Base-by-base conservation (phyloP, 2,329 filamentous ascomycete species). In the Alternaria gaisen region DNA sequence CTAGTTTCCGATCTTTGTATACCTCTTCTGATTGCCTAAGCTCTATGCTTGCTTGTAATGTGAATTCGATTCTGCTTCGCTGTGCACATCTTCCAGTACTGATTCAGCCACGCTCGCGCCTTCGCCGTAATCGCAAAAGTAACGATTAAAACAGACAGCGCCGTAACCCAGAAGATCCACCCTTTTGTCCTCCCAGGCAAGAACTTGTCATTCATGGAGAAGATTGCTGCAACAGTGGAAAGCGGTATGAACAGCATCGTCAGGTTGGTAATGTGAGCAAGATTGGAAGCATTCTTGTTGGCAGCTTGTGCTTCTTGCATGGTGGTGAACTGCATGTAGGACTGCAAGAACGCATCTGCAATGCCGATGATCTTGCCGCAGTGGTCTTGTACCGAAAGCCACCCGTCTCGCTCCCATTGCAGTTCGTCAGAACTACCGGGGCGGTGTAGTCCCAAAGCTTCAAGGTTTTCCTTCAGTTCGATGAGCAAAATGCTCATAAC, bases 171-270 rank as follows among this genome's bases (percentile, higher is more conserved):
- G 43, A 53, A 64, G 10, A 64, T 24, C 58, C 58, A 64, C 14
- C 50, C 32, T n/a, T 50, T 56, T 11, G 34, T 38, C 32, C 46
- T 18, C 0, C 61, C 61, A 1, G 58, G 61, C 26, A 64, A 22
- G 14, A 58, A 61, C 11, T 61, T 58, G 3, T 48, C 61, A 9
- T 50, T 30, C 58, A 64, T 64, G 7, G 53, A 58, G 22, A 64
- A 61, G 4, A 61, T 61, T 4, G 48, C 50, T 8, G 58, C 50
- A 6, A 56, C 42, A 4, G 58, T 61, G 12, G 58, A 61, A 16
- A 64, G 10, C 10, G 61, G 61, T 11, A 64, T 54, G 40, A 64
- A 61, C 20, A 64, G n/a, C 58, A 61, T 64, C 4, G 58, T 61
- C 16, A 58, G 20, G 12, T 48, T 51, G 7, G 61, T 58, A n/a